Conservation (phyloP, 345 rosid species). For the Toxicodendron radicans region DNA sequence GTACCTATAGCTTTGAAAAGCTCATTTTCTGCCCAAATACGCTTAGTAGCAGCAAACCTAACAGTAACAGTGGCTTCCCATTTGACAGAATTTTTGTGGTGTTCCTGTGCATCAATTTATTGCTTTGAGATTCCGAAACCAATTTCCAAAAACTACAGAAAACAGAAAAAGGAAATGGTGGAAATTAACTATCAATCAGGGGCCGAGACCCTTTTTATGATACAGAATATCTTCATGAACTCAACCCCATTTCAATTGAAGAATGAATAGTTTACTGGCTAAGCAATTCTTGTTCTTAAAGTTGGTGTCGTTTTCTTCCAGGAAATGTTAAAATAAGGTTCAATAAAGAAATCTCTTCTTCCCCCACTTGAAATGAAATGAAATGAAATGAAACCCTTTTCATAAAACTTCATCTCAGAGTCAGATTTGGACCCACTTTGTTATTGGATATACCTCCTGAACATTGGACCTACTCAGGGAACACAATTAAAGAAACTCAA, state of each 20-base stretch:
- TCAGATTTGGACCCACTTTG: background rate
- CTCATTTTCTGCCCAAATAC: slow-evolving; percentile 36
- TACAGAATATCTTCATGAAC: background rate
- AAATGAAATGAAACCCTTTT: background rate
- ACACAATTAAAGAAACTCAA: slow-evolving; percentile 24
- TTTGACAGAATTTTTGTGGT: slow-evolving; percentile 11
- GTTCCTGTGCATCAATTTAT: background rate
- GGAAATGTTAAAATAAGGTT: slow-evolving; percentile 5
- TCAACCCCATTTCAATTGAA: background rate
- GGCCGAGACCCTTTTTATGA: background rate
- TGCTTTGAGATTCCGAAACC: background rate
- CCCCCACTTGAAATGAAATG: background rate
- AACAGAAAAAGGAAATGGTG: background rate
- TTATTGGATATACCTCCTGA: slow-evolving; percentile 35
- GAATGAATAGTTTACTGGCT: background rate
- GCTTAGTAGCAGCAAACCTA: background rate
- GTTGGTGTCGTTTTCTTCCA: background rate
- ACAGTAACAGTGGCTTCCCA: slow-evolving; percentile 16
- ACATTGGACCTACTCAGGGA: no score
- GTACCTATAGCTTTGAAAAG: slow-evolving; percentile 10
- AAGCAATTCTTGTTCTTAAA: background rate
- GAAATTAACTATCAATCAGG: slow-evolving; percentile 18
- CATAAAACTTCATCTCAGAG: slow-evolving; percentile 14
- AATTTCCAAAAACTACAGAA: background rate
- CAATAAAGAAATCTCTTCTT: background rate